Evolutionary conservation across 1,284 basidiomycete species (phyloP).

Genomic region (Ceratobasidium sp.): DNA sequence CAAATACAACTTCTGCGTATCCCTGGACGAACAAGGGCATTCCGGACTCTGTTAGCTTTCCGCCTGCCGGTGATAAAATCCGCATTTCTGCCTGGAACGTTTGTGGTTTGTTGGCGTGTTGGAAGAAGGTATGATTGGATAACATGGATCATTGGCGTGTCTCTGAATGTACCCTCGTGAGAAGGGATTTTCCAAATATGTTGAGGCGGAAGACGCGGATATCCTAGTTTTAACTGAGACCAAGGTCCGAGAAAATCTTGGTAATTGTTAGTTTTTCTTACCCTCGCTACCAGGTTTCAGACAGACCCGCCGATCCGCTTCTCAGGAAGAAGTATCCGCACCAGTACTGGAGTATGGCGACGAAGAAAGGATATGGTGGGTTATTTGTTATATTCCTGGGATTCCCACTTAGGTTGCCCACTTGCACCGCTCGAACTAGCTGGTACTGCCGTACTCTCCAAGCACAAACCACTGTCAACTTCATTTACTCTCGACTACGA

Average conservation of each 20-base stretch:
- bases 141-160: constrained; percentile 3
- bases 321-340: constrained; percentile 71
- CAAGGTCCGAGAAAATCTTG: constrained; percentile 62
- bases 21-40: constrained; percentile 75
- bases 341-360: constrained; percentile 77
- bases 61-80: constrained; percentile 61
- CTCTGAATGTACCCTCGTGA: neutral
- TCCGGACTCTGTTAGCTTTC: constrained; percentile 70
- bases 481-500: constrained; percentile 63
- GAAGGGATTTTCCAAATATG: constrained; percentile 81
- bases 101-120: constrained; percentile 71
- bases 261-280: neutral
- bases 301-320: constrained; percentile 67
- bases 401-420: constrained; percentile 3
- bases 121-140: constrained; percentile 69
- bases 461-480: constrained; percentile 73
- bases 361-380: constrained; percentile 78
- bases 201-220: constrained; percentile 85
- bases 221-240: constrained; percentile 84
- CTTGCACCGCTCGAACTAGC: constrained; percentile 60
- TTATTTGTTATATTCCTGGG: constrained; percentile 34
- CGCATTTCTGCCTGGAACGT: constrained; percentile 82
- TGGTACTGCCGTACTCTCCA: constrained; percentile 84
- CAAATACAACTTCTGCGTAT: neutral
- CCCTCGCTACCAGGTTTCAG: constrained; percentile 66